These are phyloP conservation scores for Colletotrichum nymphaeae DNA, from an alignment of 2,329 filamentous ascomycete genomes.

Conservation along the genomic window DNA sequence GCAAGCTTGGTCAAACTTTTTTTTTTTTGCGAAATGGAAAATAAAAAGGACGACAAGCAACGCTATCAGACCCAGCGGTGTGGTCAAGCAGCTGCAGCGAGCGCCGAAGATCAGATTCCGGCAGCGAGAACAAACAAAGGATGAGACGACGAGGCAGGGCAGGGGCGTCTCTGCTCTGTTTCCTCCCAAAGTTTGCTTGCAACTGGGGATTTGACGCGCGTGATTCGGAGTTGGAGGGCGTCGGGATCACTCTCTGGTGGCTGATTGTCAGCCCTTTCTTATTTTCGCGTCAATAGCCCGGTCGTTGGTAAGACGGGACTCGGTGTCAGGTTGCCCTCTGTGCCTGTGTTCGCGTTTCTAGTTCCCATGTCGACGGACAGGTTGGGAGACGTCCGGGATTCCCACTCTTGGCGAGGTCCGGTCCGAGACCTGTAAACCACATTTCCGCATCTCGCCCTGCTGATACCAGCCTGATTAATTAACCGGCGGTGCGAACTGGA, in stretches of 20 bases:
- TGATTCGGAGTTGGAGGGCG: neutral
- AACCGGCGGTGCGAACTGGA: neutral
- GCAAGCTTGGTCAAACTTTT: neutral
- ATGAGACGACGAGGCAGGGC: constrained; percentile 10
- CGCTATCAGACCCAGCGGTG: constrained; percentile 1
- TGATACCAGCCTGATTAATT: neutral
- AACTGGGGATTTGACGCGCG: neutral
- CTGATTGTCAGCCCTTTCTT: neutral
- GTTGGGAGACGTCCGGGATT: constrained; percentile 5
- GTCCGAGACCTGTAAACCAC: neutral
- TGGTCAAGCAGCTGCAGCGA: neutral
- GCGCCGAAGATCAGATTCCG: constrained; percentile 14
- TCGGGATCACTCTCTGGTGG: neutral
- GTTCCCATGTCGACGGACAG: neutral
- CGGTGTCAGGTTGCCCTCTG: neutral
- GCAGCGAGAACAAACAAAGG: no score
- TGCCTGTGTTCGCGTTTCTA: neutral
- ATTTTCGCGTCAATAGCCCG: neutral
- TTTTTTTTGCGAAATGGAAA: neutral
- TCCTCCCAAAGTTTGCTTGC: neutral
- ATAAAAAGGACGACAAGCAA: neutral
- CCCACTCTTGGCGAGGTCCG: neutral
- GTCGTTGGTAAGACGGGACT: neutral
- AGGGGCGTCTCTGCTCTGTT: neutral
- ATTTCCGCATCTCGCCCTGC: neutral